Evolutionary conservation across 2,329 filamentous ascomycete genomes (phyloP), one percentile per base, ranked within the genome.

Genomic region (Nannizzia gypsea): DNA sequence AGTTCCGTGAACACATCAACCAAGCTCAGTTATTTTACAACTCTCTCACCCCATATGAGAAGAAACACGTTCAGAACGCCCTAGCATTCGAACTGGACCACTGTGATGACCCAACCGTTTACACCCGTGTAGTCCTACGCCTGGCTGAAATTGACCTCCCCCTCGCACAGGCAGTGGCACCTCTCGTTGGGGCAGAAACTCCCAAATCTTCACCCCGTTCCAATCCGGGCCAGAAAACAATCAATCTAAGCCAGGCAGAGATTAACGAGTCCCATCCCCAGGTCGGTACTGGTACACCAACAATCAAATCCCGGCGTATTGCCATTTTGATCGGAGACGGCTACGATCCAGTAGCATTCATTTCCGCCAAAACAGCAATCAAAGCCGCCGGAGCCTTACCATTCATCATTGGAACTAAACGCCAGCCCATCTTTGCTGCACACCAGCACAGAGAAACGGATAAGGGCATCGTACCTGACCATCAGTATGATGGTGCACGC

Each of bases 21-120:
- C 89, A 93, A 70, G 88, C 89, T 0, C 87, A 91, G 69, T 77
- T 92, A 1, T 93, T 93, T 76, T 92, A 84, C 76, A 92, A 92
- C 76, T 90, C 86, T 15, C 72, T 92, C 65, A 82, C 83, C 0
- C 73, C 79, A 0, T 76, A 83, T 2, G 89, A 92, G 72, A 84
- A 87, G 73, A 67, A 68, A 11, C 86, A 89, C 68, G 72, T 87
- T 15, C 74, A 76, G 28, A 76, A 75, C 38, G 83, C 86, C 0
- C 78, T 89, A 9, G 77, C 77, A 2, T 90, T 89, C 67, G 87
- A 89, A 72, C 76, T 93, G 0, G 87, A 90, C 67, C 88, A 92
- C 71, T 93, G 89, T 69, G 87, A 92, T 22, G 89, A 93, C 46
- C 82, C 85, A 0, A 71, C 87, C 8, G 88, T 93, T 0, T 92